Base-by-base conservation (phyloP, 176 grass and related monocot species). In the Musa acuminata region DNA sequence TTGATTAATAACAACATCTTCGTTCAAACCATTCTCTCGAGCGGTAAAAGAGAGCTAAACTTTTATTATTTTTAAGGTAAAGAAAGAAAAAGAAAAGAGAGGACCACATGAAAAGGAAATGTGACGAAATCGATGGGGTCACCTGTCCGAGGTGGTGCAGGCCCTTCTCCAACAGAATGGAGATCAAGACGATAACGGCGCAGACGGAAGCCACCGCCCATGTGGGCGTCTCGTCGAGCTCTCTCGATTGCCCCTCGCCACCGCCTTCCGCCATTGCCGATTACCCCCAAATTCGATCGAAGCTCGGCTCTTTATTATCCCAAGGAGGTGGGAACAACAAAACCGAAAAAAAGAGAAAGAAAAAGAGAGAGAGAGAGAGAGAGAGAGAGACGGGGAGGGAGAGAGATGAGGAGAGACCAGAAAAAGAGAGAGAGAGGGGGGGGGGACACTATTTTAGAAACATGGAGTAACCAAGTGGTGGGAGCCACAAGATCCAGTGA, bases 141-240 rank as follows among this genome's bases (percentile, higher is more conserved):
- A 67, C 64, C 64, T 67, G 24, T 67, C 64, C 64, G 24, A 67
- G 64, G 23, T 67, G 64, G 64, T 67, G 64, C 20, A 67, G 27
- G 23, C 64, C 64, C 64, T 67, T 67, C 64, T 67, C 64, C 64
- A 67, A 1, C 27, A 67, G 14, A 67, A 67, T 67, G 64, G 64
- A 67, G 11, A 67, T 67, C 25, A 67, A 48, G 27, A 67, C 17
- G 64, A 67, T 67, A 25, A 43, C 24, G 25, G 11, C 64, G 25
- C 64, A 67, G 64, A 67, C 64, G 25, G 64, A 67, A 67, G 64
- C 64, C 64, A 67, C 64, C 11, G 64, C 64, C 64, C 64, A 67
- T 16, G 64, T 67, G 1, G 64, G 64, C 24, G 64, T 67, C 64
- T 12, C 24, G 64, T 67, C 64, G 25, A 67, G 64, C 11, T 67